Base-by-base conservation (phyloP, 2,329 filamentous ascomycete species). In the Lasiodiplodia citricola region DNA sequence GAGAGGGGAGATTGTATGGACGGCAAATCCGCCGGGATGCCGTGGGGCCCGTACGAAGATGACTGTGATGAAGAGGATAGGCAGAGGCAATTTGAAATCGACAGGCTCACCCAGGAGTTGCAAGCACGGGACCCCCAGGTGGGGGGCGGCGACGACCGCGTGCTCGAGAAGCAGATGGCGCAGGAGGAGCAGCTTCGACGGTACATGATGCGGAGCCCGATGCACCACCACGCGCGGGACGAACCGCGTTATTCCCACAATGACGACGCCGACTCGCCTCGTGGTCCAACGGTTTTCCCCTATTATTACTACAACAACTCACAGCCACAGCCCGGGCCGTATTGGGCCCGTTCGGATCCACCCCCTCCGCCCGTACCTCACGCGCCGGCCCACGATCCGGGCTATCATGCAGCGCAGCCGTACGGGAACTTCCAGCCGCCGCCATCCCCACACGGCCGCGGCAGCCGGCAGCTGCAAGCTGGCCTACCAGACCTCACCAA, bases 401-500 rank as follows among this genome's bases (percentile, higher is more conserved):
- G 56, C 56, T 55, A 62, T 50, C 55, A 54, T 51, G 47, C 55
- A 38, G 52, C 64, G 54, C 56, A 31, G 44, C 66, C 54, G 55
- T 60, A 68, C 66, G 56, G 66, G 44, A 56, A 68, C 60, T 68
- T 60, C 66, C 66, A 47, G 50, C 66, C 66, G 50, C 66, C 66
- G 31, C 63, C 35, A 56, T 64, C 60, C 23, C 44, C 60, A 64
- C 60, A 52, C 14, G 47, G 60, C 10, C 31, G 44, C 37, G 31
- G 44, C n/a, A 38, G 41, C 28, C 54, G 28, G 38, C 38, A 66
- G 64, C 65, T 60, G 35, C 66, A 68, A 55, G n/a, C 65, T 37
- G 50, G 37, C 74, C 21, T 16, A 21, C 60, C 47, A 41, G 74
- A 76, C 68, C 57, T 74, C 56, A 71, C 71, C 56, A 75, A 71